Evolutionary conservation across 352 stramenopile species (phyloP).

Genomic region (Pythium pectinolyticum): DNA sequence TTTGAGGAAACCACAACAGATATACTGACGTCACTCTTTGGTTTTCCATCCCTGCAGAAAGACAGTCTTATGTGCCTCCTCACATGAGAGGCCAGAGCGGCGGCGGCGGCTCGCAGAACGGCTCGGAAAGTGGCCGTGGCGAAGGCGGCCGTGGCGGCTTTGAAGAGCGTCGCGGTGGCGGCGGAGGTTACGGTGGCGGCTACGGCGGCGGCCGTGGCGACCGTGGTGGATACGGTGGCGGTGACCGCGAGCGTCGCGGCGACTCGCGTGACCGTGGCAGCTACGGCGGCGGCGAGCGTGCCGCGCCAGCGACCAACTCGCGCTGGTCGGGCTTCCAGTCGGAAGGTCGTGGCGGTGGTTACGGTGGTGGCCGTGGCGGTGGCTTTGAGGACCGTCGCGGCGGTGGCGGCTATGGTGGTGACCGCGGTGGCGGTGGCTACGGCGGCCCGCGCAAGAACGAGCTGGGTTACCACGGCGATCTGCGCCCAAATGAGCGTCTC

Average conservation of each 20-base stretch:
- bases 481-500: constrained; percentile 89
- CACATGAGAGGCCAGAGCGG: constrained; percentile 59
- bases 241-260: constrained; percentile 21
- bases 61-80: constrained; percentile 74
- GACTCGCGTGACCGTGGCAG: constrained; percentile 18
- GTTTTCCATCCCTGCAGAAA: constrained; percentile 38
- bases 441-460: constrained; percentile 87
- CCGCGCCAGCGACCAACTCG: constrained; percentile 3
- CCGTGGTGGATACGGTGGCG: constrained; percentile 18
- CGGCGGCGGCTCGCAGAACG: too few relatives aligned
- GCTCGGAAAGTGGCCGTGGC: too few relatives aligned
- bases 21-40: constrained; percentile 25
- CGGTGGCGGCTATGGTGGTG: constrained; percentile 21
- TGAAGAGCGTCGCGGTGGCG: constrained; percentile 18
- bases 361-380: constrained; percentile 38
- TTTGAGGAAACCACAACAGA: constrained; percentile 14
- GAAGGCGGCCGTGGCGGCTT: constrained; percentile 18
- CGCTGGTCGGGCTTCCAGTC: constrained; percentile 16
- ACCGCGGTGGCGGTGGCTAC: constrained; percentile 34
- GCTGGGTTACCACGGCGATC: constrained; percentile 96
- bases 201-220: constrained; percentile 26
- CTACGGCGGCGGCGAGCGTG: constrained; percentile 11
- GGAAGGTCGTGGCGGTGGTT: constrained; percentile 29
- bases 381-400: constrained; percentile 25
- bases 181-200: constrained; percentile 19